Percentiles rank a stretch among this genome's conserved stretches.
Conservation (phyloP, 306 rosid species). For the Begonia loranthoides region DNA sequence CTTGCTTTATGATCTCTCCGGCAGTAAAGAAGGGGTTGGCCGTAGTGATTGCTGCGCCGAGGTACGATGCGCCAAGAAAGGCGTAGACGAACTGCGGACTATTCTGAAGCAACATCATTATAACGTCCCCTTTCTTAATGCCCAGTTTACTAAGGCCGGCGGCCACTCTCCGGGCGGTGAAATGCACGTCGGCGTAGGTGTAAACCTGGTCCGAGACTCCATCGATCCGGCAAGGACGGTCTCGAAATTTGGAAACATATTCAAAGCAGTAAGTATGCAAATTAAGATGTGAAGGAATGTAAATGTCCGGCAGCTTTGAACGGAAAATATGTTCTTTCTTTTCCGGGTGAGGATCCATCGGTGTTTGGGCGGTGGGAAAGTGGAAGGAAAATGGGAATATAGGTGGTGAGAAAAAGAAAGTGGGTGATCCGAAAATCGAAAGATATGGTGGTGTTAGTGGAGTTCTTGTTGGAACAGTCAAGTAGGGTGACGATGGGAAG, state of each 20-base stretch:
- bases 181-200: conserved; percentile 40
- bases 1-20: conserved; percentile 43
- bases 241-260: conserved; percentile 14
- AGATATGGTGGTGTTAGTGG: no score
- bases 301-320: conserved; percentile 61
- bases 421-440: no score
- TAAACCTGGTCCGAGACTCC: conserved; percentile 33
- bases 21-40: conserved; percentile 58
- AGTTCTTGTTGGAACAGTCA: no score
- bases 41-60: conserved; percentile 39
- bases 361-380: conserved; percentile 5
- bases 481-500: no score
- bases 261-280: conserved; percentile 49
- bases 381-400: background rate
- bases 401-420: no score
- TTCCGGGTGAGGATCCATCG: background rate
- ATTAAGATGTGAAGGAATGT: conserved; percentile 62
- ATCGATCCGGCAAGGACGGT: conserved; percentile 56
- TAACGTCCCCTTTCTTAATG: conserved; percentile 31
- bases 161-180: conserved; percentile 27
- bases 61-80: conserved; percentile 45
- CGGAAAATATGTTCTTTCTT: conserved; percentile 27
- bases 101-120: conserved; percentile 58
- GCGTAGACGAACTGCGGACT: conserved; percentile 53
- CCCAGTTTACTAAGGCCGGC: conserved; percentile 35